Evolutionary conservation across 371 early-diverging fungal genomes (phyloP).

Genomic region (Circinella umbellata): DNA sequence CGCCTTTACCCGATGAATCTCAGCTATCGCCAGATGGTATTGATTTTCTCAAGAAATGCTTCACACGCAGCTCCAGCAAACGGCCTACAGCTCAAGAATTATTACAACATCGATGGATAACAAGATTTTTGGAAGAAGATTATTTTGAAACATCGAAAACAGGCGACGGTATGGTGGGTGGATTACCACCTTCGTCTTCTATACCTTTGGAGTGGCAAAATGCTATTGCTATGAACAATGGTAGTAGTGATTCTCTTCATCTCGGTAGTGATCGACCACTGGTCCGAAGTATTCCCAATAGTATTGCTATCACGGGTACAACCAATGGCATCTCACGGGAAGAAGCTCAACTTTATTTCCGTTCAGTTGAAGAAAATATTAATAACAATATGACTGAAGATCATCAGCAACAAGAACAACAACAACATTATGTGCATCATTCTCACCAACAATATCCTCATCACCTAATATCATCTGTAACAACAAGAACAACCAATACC

Average conservation of each 20-base stretch:
- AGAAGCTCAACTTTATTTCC: conserved; percentile 13
- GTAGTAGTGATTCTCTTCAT: neutral
- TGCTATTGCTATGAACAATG: conserved; percentile 4
- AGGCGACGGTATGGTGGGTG: neutral
- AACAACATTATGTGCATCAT: neutral
- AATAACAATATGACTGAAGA: neutral
- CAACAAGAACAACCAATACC: no score
- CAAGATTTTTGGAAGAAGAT: conserved; percentile 32
- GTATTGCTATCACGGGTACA: conserved; percentile 26
- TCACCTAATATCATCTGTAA: neutral
- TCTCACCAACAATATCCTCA: neutral
- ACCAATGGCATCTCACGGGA: conserved; percentile 6
- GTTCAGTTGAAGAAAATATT: neutral
- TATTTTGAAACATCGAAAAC: conserved; percentile 1
- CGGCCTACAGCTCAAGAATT: conserved; percentile 83
- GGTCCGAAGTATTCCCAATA: conserved; percentile 45
- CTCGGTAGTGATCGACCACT: conserved; percentile 28
- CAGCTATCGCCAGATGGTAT: conserved; percentile 70
- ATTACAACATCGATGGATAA: conserved; percentile 79
- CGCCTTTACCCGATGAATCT: conserved; percentile 70
- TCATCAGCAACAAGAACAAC: neutral
- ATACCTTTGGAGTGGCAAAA: conserved; percentile 4
- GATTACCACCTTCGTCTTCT: neutral
- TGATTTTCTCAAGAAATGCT: conserved; percentile 80
- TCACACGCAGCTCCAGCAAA: conserved; percentile 71